Evolutionary conservation across 768 basidiomycete genomes (phyloP), one percentile per base, ranked within the genome.

Genomic region (Fomitopsis pulvina): DNA sequence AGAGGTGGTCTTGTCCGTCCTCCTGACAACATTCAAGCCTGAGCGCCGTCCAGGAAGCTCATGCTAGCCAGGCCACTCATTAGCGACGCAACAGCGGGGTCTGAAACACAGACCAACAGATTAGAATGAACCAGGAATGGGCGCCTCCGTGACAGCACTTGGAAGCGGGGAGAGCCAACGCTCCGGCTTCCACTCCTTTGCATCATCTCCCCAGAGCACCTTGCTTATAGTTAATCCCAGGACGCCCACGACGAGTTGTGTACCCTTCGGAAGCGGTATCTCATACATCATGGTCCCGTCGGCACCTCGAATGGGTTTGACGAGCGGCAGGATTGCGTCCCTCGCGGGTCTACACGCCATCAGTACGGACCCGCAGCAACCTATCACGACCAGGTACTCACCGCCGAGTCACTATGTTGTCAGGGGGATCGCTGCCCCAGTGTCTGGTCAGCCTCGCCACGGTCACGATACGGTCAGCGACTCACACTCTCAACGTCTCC

Each of bases 401-500:
- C 56, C 47, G 24, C 20, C 51, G 37, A 16, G 24, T 8, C 4
- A 52, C 14, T 25, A 42, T n/a, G 20, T 12, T 43, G 4, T 44
- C 41, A 1, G 55, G 45, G 0, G 42, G 46, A 21, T 50, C 22
- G 16, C 56, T 57, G 25, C 26, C 4, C 16, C 8, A 10, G 10
- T n/a, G 16, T n/a, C 28, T 18, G 11, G 22, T 2, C 24, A 34
- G n/a, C 1, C 45, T 12, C 29, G 27, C 14, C 16, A 4, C 7
- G n/a, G 28, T 14, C 22, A 26, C 4, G 24, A n/a, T 21, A n/a
- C 3, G 30, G 26, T 11, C 18, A 37, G 14, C 18, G 9, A 50
- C 49, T 28, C 80, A 70, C 0, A 81, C 41, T 0, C 83, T 74
- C 48, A 84, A 60, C 0, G 73, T 76, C 63, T 85, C 83, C 4